Conservation (phyloP, 352 stramenopile genomes). For the Globisporangium canariense region DNA sequence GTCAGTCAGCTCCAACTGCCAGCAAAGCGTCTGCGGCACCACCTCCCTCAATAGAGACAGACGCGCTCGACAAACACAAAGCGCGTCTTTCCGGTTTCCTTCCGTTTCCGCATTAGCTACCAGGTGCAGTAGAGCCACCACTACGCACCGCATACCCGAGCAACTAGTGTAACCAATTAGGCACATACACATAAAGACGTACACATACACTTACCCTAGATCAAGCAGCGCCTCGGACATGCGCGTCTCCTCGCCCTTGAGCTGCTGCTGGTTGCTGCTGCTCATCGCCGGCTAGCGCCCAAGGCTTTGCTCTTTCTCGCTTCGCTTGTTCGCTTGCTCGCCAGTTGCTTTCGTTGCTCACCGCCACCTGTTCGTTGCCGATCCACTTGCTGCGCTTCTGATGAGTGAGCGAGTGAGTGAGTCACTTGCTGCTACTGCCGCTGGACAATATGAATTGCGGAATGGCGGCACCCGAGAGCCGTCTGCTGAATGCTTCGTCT, state of each 20-base stretch:
- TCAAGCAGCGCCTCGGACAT: conserved; percentile 7
- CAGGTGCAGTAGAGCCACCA: background rate
- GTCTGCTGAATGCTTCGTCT: background rate
- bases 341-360: background rate
- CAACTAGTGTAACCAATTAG: background rate
- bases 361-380: too few relatives aligned
- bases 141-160: background rate
- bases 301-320: background rate
- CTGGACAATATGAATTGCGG: conserved; percentile 1
- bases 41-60: conserved; percentile 7
- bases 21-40: background rate
- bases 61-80: background rate
- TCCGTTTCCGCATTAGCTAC: background rate
- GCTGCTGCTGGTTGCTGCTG: background rate
- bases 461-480: too few relatives aligned
- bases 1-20: background rate
- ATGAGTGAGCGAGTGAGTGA: too few relatives aligned
- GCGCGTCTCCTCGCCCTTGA: conserved; percentile 14
- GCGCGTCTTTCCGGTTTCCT: conserved; percentile 3
- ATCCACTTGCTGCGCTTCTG: too few relatives aligned
- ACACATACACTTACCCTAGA: conserved; percentile 8
- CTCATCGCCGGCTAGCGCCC: too few relatives aligned
- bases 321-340: background rate
- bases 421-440: background rate
- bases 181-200: background rate